A percentile compares a stretch with the other conserved stretches of the same genome.
Conservation (phyloP, 164 flowering plant genomes). For the Annona squamosa region DNA sequence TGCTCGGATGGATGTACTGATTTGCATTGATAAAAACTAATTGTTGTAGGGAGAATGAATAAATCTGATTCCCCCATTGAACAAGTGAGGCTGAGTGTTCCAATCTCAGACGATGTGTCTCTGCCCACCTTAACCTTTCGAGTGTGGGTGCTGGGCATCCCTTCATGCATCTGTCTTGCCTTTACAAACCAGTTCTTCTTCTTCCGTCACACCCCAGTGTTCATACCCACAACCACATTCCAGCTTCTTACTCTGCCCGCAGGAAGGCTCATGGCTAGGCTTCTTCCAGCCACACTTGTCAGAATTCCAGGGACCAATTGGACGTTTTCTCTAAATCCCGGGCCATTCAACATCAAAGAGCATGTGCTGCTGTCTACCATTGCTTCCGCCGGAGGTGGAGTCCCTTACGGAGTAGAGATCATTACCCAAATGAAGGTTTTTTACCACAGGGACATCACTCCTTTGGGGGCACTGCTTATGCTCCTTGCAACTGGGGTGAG, state of each 20-base stretch:
- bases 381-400: slow-evolving; percentile 9
- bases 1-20: too few relatives aligned
- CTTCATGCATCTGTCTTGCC: slow-evolving; percentile 1
- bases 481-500: slow-evolving; percentile 11
- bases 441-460: slow-evolving; percentile 10
- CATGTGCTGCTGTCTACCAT: slow-evolving; percentile 15
- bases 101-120: slow-evolving; percentile 10
- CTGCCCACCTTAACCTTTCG: slow-evolving; percentile 12
- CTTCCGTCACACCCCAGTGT: not conserved
- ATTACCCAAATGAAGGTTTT: slow-evolving; percentile 15
- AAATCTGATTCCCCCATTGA: too few relatives aligned
- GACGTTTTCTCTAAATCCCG: slow-evolving; percentile 25
- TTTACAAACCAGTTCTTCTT: slow-evolving; percentile 7
- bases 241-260: slow-evolving; percentile 4
- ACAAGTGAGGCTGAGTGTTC: not conserved
- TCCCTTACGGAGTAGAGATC: slow-evolving; percentile 9
- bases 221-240: not conserved
- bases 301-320: slow-evolving; percentile 32
- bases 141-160: slow-evolving; percentile 11
- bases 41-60: too few relatives aligned
- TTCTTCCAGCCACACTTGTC: slow-evolving; percentile 28
- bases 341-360: slow-evolving; percentile 17
- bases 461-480: slow-evolving; percentile 7
- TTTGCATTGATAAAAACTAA: too few relatives aligned
- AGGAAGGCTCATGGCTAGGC: slow-evolving; percentile 42